Evolutionary conservation across 768 basidiomycete species (phyloP).

Genomic region (Trametes meyenii): DNA sequence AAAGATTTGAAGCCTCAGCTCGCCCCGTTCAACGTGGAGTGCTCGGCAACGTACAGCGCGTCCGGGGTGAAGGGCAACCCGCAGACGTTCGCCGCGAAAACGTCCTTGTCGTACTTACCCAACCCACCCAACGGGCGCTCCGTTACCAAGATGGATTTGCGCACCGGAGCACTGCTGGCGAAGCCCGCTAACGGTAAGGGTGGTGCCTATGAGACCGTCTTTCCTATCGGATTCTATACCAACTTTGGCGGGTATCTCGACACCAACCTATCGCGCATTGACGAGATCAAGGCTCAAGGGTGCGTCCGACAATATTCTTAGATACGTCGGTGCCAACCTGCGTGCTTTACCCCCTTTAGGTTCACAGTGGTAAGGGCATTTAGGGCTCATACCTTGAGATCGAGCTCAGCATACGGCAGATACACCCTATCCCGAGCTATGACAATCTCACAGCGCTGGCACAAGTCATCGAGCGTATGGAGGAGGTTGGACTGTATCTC

Average conservation of each 20-base stretch:
- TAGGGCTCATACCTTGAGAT: background rate
- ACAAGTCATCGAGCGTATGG: constrained; percentile 67
- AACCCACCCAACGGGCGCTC: constrained; percentile 37
- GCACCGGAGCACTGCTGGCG: constrained; percentile 47
- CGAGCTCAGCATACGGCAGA: constrained; percentile 34
- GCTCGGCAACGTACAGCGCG: constrained; percentile 35
- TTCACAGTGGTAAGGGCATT: constrained; percentile 39
- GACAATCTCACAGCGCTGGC: constrained; percentile 60
- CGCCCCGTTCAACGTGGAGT: constrained; percentile 38
- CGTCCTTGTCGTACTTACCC: constrained; percentile 45
- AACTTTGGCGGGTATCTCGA: constrained; percentile 57
- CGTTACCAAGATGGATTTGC: constrained; percentile 52
- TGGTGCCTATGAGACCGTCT: constrained; percentile 40
- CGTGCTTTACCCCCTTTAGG: constrained; percentile 35
- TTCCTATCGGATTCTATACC: constrained; percentile 80
- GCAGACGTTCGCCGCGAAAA: constrained; percentile 38
- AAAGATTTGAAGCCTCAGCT: constrained; percentile 33
- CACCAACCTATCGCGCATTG: constrained; percentile 52
- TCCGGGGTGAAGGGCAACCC: constrained; percentile 9
- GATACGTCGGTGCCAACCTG: background rate
- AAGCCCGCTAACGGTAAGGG: constrained; percentile 34
- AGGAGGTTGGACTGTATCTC: constrained; percentile 67
- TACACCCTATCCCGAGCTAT: constrained; percentile 74
- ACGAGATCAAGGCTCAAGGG: constrained; percentile 64
- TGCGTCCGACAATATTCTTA: constrained; percentile 16